A percentile compares a stretch with the other conserved stretches of the same genome.
phyloP scores from a whole-genome alignment of 371 early-diverging fungal species.

The Lichtheimia hyalospora region DNA sequence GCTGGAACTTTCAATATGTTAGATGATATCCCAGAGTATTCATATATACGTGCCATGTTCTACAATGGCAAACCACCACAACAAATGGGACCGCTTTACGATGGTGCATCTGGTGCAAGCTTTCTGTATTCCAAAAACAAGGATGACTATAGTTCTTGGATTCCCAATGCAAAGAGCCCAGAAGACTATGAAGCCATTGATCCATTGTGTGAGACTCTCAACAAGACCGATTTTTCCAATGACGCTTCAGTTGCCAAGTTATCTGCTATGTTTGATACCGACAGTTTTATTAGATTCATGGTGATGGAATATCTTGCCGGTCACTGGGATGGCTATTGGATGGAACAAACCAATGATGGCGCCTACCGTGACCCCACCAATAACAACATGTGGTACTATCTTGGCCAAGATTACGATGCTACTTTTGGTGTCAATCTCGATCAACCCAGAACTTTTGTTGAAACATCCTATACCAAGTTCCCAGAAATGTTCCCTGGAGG shows the following conservation, averaged over 20 bases:
- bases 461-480: constrained; percentile 36
- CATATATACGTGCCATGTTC: constrained; percentile 48
- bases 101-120: constrained; percentile 55
- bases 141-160: constrained; percentile 34
- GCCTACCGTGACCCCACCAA: constrained; percentile 41
- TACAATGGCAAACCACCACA: constrained; percentile 46
- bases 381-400: constrained; percentile 43
- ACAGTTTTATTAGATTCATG: constrained; percentile 55
- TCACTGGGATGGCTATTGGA: constrained; percentile 66
- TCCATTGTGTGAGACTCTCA: constrained; percentile 41
- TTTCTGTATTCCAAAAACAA: constrained; percentile 33
- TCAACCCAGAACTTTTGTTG: constrained; percentile 22
- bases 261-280: constrained; percentile 40
- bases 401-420: constrained; percentile 57
- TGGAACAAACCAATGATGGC: constrained; percentile 55
- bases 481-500: constrained; percentile 36
- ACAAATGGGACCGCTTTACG: constrained; percentile 51
- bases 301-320: constrained; percentile 58
- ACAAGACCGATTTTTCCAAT: constrained; percentile 33
- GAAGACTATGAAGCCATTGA: constrained; percentile 36
- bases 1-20: constrained; percentile 58
- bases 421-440: constrained; percentile 59
- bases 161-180: constrained; percentile 34
- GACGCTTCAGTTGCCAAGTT: constrained; percentile 40
- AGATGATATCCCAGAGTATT: constrained; percentile 52